Conservation (phyloP, 2,329 filamentous ascomycete species). For the Talaromyces sp. region DNA sequence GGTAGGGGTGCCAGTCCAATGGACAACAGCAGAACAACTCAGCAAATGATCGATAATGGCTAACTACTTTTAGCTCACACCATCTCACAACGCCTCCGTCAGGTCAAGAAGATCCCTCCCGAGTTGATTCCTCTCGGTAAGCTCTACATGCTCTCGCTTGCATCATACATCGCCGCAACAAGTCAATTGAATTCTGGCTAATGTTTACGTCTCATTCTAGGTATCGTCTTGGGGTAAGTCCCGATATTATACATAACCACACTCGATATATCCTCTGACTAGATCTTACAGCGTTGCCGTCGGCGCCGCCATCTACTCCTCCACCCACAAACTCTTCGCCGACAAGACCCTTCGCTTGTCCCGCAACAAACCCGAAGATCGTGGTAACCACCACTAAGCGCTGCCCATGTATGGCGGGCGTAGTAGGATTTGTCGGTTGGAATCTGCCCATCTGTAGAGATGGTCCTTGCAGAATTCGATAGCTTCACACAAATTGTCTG, state of each 20-base stretch:
- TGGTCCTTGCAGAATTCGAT: constrained; percentile 19
- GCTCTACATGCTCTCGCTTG: constrained; percentile 33
- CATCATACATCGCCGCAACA: constrained; percentile 11
- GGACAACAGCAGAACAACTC: neutral
- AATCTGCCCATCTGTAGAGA: constrained; percentile 11
- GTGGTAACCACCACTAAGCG: constrained; percentile 20
- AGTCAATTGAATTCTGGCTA: constrained; percentile 22
- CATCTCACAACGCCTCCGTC: constrained; percentile 89
- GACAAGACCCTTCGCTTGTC: constrained; percentile 91
- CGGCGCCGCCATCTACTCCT: constrained; percentile 76
- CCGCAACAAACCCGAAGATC: constrained; percentile 60
- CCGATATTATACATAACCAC: constrained; percentile 20
- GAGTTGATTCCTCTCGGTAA: constrained; percentile 94
- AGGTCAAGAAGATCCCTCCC: constrained; percentile 83
- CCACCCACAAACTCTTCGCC: constrained; percentile 74
- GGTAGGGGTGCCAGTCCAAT: constrained; percentile 47
- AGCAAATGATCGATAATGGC: constrained; percentile 19
- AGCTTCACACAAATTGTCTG: constrained; percentile 18
- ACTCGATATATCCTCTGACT: constrained; percentile 7
- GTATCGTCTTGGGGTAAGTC: constrained; percentile 80
- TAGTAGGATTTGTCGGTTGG: constrained; percentile 6
- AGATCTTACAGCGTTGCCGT: constrained; percentile 59
- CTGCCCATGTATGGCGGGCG: constrained; percentile 1
- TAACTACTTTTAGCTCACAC: constrained; percentile 71
- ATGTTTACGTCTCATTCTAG: constrained; percentile 47